A percentile compares a stretch with the other conserved stretches of the same genome.
These are phyloP conservation scores for Pterocarpus santalinus DNA, from an alignment of 306 rosid genomes.

Conservation along the genomic window DNA sequence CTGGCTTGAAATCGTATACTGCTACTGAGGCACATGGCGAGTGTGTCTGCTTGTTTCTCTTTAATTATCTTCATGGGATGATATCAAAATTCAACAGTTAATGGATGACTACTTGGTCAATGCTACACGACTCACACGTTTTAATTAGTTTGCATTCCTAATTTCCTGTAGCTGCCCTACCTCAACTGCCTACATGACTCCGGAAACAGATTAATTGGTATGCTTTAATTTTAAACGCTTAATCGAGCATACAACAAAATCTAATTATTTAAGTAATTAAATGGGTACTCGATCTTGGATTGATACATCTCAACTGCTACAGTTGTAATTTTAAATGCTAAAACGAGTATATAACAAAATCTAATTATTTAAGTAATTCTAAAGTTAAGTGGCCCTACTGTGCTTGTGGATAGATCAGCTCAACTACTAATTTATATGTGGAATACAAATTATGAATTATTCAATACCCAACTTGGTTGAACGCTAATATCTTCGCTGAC, in stretches of 20 bases:
- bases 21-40: slow-evolving; percentile 19
- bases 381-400: neutral
- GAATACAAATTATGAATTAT: neutral
- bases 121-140: neutral
- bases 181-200: slow-evolving; percentile 30
- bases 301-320: neutral
- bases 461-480: neutral
- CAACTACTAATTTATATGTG: neutral
- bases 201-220: neutral
- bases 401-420: neutral
- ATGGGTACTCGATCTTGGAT: no score
- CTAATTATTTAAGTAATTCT: neutral
- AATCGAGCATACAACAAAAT: no score
- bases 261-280: no score
- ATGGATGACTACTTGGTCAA: slow-evolving; percentile 32
- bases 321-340: neutral
- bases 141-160: slow-evolving; percentile 28
- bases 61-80: slow-evolving; percentile 19
- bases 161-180: neutral
- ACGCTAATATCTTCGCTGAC: neutral
- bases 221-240: no score
- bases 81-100: slow-evolving; percentile 23
- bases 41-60: slow-evolving; percentile 35
- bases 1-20: slow-evolving; percentile 39
- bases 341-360: neutral